A percentile compares a stretch with the other conserved stretches of the same genome.
These are phyloP conservation scores for Corymbia calophylla DNA, from an alignment of 441 rosid genomes.

Conservation along the genomic window DNA sequence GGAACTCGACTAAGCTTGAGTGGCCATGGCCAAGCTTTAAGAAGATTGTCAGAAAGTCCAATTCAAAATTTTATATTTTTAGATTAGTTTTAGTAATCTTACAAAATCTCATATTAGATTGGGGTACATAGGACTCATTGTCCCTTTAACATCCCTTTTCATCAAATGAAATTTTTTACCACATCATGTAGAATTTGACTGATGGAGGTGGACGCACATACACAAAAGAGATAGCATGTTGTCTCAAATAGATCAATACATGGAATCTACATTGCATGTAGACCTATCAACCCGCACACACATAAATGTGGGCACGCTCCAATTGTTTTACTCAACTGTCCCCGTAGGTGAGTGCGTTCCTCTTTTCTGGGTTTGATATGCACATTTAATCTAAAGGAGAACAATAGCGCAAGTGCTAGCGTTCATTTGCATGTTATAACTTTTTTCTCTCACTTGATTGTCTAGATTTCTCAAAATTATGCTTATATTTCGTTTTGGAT, in stretches of 20 bases:
- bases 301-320: neutral
- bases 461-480: neutral
- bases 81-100: too few species aligned
- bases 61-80: too few species aligned
- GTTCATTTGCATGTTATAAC: too few species aligned
- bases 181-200: neutral
- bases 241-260: neutral
- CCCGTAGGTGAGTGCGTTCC: neutral
- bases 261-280: neutral
- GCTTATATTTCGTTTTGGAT: neutral
- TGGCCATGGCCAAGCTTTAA: neutral
- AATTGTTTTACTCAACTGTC: too few species aligned
- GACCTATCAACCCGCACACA: neutral
- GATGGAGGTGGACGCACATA: neutral
- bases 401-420: too few species aligned
- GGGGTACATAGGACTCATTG: neutral
- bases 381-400: neutral
- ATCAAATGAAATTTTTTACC: neutral
- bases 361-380: neutral
- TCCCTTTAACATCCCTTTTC: too few species aligned
- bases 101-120: neutral
- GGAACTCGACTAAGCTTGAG: neutral
- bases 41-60: neutral
- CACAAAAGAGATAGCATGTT: fast-evolving
- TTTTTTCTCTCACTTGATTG: too few species aligned